A percentile compares a stretch with the other conserved stretches of the same genome.
phyloP scores from a whole-genome alignment of 108 stramenopile genomes.

The Cyclotella baltica region DNA sequence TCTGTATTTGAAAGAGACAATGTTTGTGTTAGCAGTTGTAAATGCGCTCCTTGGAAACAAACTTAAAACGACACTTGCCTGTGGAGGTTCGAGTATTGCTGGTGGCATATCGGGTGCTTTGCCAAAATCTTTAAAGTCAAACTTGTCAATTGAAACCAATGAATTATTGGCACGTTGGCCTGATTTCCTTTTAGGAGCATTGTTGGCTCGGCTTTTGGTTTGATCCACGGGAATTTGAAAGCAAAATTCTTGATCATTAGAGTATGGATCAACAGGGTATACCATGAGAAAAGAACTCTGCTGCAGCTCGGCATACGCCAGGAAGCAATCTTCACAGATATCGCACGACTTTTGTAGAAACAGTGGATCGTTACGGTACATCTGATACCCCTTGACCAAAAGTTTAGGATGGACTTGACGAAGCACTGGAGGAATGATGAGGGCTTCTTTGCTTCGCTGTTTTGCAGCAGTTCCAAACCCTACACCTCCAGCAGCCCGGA shows the following conservation, averaged over 20 bases:
- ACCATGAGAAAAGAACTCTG: constrained; percentile 44
- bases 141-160: not conserved
- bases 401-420: constrained; percentile 72
- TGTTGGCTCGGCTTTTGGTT: not conserved
- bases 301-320: constrained; percentile 76
- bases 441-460: constrained; percentile 44
- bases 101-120: constrained; percentile 33
- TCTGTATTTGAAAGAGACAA: constrained; percentile 3
- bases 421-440: constrained; percentile 77
- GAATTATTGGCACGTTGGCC: constrained; percentile 3
- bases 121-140: constrained; percentile 37
- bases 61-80: constrained; percentile 4
- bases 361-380: constrained; percentile 75
- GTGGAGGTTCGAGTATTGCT: constrained; percentile 38
- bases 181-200: not conserved
- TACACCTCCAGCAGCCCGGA: constrained; percentile 76
- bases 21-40: not conserved
- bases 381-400: constrained; percentile 54
- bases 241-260: constrained; percentile 1
- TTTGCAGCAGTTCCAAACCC: constrained; percentile 69
- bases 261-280: constrained; percentile 23
- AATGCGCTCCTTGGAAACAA: not conserved
- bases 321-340: constrained; percentile 84
- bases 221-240: not conserved
- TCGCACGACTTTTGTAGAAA: constrained; percentile 76